Percentiles rank a stretch among this genome's conserved stretches.
Conservation (phyloP, 352 stramenopile genomes). For the Globisporangium lucens region DNA sequence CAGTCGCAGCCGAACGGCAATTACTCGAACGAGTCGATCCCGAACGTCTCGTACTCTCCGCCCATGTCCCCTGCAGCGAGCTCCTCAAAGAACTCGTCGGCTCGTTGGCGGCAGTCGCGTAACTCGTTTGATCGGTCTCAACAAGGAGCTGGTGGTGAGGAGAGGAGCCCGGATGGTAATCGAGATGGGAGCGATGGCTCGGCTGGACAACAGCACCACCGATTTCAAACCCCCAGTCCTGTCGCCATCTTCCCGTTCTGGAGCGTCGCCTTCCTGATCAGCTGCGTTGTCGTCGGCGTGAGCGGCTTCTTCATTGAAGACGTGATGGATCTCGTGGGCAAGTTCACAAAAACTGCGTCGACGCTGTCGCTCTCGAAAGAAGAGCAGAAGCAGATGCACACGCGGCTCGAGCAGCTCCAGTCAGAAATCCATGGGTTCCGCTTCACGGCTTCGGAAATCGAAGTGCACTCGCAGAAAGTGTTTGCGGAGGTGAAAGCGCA, state of each 20-base stretch:
- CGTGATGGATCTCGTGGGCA: constrained; percentile 29
- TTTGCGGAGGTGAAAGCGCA: constrained; percentile 47
- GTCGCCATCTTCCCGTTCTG: constrained; percentile 31
- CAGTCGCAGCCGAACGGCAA: constrained; percentile 6
- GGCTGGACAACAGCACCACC: neutral
- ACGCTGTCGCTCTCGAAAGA: constrained; percentile 26
- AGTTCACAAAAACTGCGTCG: constrained; percentile 29
- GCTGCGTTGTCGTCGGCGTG: constrained; percentile 39
- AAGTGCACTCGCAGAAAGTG: constrained; percentile 49
- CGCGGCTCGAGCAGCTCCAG: constrained; percentile 47
- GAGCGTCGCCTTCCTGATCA: constrained; percentile 38
- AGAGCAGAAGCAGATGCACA: constrained; percentile 45
- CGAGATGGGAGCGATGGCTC: neutral
- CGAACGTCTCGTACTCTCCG: constrained; percentile 27
- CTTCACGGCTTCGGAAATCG: constrained; percentile 42
- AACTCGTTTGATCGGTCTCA: neutral
- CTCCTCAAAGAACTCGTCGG: constrained; percentile 3
- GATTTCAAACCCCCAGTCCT: neutral
- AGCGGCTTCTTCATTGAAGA: constrained; percentile 60
- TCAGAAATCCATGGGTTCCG: constrained; percentile 49
- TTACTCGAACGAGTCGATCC: constrained; percentile 24
- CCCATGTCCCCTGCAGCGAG: constrained; percentile 17
- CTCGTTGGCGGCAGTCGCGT: neutral
- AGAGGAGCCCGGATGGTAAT: neutral
- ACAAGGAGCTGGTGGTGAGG: neutral